These are phyloP conservation scores for Corynespora cassiicola DNA, from an alignment of 2,329 filamentous ascomycete species.

Conservation along the genomic window DNA sequence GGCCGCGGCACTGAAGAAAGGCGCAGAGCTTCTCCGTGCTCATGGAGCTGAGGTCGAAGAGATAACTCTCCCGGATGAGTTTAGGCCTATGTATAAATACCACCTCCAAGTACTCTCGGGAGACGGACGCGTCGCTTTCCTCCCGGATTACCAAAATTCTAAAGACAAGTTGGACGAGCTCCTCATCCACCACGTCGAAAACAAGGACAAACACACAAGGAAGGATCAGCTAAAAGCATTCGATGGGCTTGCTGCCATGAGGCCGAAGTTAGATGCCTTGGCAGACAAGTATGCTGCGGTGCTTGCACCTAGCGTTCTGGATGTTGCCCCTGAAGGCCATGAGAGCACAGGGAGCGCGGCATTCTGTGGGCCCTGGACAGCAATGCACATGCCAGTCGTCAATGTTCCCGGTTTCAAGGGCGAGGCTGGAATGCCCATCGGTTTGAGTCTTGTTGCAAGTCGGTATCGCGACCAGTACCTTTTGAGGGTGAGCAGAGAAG, in stretches of 20 bases:
- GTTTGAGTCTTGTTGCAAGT: slow-evolving; percentile 59
- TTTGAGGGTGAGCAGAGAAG: slow-evolving; percentile 31
- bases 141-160: slow-evolving; percentile 59
- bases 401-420: slow-evolving; percentile 70
- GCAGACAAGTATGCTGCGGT: slow-evolving; percentile 61
- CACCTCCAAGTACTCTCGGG: slow-evolving; percentile 57
- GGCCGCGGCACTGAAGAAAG: slow-evolving; percentile 41
- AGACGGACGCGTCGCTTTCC: slow-evolving; percentile 62
- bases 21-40: slow-evolving; percentile 37
- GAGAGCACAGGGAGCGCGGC: slow-evolving; percentile 62
- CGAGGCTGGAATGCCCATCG: slow-evolving; percentile 64
- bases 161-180: slow-evolving; percentile 56
- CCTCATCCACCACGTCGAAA: slow-evolving; percentile 61
- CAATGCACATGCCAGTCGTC: slow-evolving; percentile 68
- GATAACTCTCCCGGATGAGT: slow-evolving; percentile 58
- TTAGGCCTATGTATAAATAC: slow-evolving; percentile 59
- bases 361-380: slow-evolving; percentile 62
- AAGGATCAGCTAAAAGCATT: slow-evolving; percentile 60
- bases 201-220: slow-evolving; percentile 50
- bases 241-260: slow-evolving; percentile 60
- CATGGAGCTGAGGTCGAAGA: slow-evolving; percentile 65
- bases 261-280: slow-evolving; percentile 63
- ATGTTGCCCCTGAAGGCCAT: slow-evolving; percentile 64
- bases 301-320: slow-evolving; percentile 64
- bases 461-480: slow-evolving; percentile 37